Percentiles rank a stretch among this genome's conserved stretches.
These are phyloP conservation scores for Cordyceps cicadae DNA, from an alignment of 2,329 filamentous ascomycete species.

Conservation along the genomic window DNA sequence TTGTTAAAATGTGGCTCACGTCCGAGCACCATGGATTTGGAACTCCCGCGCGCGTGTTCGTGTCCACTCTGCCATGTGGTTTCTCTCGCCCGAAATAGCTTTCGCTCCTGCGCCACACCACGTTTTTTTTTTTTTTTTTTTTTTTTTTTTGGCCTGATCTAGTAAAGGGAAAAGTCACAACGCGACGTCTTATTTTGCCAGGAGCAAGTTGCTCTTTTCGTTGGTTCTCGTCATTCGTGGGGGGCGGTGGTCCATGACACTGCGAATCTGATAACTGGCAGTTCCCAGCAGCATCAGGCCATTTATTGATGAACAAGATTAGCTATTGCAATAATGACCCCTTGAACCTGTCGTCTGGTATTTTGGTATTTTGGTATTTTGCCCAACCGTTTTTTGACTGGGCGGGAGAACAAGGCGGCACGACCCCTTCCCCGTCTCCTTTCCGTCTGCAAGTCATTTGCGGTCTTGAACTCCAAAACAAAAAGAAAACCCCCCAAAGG, in stretches of 20 bases:
- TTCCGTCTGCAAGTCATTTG: background rate
- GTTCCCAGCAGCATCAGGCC: background rate
- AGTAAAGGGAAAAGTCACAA: background rate
- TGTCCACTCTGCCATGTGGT: slow-evolving; percentile 8
- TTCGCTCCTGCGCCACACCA: slow-evolving; percentile 1
- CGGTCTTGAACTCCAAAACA: background rate
- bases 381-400: no score
- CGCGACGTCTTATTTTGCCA: background rate
- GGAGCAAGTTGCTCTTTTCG: background rate
- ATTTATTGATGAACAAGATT: no score
- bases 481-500: no score
- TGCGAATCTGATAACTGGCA: no score
- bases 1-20: background rate
- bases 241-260: no score
- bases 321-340: no score
- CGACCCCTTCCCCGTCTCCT: background rate
- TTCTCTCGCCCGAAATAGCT: background rate
- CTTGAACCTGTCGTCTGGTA: no score
- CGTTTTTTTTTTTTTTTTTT: slow-evolving; percentile 1
- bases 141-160: background rate
- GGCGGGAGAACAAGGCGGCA: background rate
- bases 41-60: background rate
- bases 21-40: background rate
- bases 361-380: no score
- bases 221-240: background rate